A percentile compares a stretch with the other conserved stretches of the same genome.
Conservation (phyloP, 2,329 filamentous ascomycete genomes). For the Trichoderma afroharzianum region DNA sequence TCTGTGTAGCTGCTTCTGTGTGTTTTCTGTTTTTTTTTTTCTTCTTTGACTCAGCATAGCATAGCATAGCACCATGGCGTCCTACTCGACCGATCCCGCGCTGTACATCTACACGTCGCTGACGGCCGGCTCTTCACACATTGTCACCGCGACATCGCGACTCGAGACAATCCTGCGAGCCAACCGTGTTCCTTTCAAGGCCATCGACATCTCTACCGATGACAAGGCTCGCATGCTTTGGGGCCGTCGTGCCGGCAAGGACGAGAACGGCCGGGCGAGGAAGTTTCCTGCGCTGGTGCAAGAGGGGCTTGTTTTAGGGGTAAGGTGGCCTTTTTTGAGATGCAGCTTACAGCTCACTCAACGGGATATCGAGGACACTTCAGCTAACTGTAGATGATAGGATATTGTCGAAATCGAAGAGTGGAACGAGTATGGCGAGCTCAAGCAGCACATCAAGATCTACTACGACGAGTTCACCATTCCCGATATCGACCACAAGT, state of each 20-base stretch:
- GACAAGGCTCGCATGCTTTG: constrained; percentile 85
- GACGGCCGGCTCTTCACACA: constrained; percentile 91
- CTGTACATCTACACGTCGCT: constrained; percentile 96
- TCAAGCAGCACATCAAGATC: constrained; percentile 77
- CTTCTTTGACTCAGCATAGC: neutral
- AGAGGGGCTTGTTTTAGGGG: constrained; percentile 78
- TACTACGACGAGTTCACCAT: constrained; percentile 61
- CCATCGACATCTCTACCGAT: constrained; percentile 86
- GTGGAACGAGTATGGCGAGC: constrained; percentile 98
- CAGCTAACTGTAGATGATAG: constrained; percentile 41
- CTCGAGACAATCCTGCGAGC: constrained; percentile 95
- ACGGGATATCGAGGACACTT: neutral
- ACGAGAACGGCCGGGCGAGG: constrained; percentile 55
- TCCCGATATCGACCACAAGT: constrained; percentile 51
- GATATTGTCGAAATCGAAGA: constrained; percentile 94
- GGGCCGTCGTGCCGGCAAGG: constrained; percentile 77
- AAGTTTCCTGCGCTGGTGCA: constrained; percentile 89
- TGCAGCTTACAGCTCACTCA: neutral
- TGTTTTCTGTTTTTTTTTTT: neutral
- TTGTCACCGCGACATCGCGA: constrained; percentile 91
- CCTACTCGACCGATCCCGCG: constrained; percentile 59
- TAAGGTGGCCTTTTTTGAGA: constrained; percentile 39
- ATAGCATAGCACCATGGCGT: constrained; percentile 31
- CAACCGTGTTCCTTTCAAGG: constrained; percentile 91
- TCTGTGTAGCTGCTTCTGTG: neutral